Base-by-base conservation (phyloP, 371 early-diverging fungal genomes). In the Conidiobolus incongruus region DNA sequence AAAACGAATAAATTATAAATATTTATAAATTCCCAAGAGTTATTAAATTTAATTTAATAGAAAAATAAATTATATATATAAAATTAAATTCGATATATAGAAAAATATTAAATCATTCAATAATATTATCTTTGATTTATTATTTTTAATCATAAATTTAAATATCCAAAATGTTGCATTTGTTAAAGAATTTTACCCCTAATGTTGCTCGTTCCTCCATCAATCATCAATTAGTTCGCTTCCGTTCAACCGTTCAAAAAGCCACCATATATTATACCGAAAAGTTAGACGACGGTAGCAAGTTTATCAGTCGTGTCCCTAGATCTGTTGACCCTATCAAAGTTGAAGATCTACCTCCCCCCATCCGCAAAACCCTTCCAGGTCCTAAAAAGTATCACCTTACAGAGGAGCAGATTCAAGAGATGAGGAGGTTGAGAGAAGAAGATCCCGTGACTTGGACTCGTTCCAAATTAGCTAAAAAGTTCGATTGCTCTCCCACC, bases 371-470 rank as follows among this genome's bases (percentile, higher is more conserved):
- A 29, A n/a, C 38, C 0, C 34, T 5, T 12, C 28, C 28, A 7
- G 20, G 28, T 8, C n/a, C 12, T 11, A 33, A 38, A 7, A 40
- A 35, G 15, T 51, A 54, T 37, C 43, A 54, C 28, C 26, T 59
- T 28, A 56, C 55, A 5, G 44, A 50, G 13, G 55, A 52, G 19
- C 47, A 58, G 38, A 52, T 61, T 36, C 39, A 47, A 40, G 55
- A 56, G 47, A 59, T 61, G 51, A 47, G 38, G 35, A 38, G 43
- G 10, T 47, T 61, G 28, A 48, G 62, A 19, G 34, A 37, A 30
- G 47, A 52, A 47, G 47, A 61, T 47, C 62, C 62, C 3, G 37
- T 35, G 23, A 56, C 54, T 43, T 61, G 57, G 53, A 59, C 55
- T 10, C 53, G 56, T 6, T 52, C 52, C 7, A 44, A 40, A 24